Evolutionary conservation across 1,139 yeast species (phyloP), one percentile per base, ranked within the genome.

Genomic region (Pichia sp.): DNA sequence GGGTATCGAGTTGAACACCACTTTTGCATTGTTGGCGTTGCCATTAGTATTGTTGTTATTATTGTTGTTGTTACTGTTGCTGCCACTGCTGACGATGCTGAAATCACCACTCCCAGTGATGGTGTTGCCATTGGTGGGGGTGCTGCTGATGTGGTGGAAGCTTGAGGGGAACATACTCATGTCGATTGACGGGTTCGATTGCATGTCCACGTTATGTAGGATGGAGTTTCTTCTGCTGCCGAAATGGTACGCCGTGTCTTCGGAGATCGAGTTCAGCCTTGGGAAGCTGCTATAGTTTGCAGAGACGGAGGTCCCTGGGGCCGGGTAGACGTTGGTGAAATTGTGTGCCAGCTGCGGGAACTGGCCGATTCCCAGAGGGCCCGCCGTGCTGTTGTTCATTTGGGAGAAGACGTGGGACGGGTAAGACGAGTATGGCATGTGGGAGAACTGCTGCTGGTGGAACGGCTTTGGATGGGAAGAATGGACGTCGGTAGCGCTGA

Each of bases 221-320:
- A 60, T 51, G 0, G 67, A 64, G 48, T 58, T 60, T 47, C 65
- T 53, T 52, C 66, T 55, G 44, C 58, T 59, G n/a, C 58, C 41
- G 16, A 58, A 58, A 47, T 54, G 63, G 52, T 60, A 63, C 6
- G 54, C 24, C 8, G 65, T 54, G 30, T 64, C 66, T 54, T 64
- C 68, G 20, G 58, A 58, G 10, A 63, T 63, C n/a, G 66, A 60
- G 43, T 58, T 56, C 44, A 63, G 52, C 41, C 65, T 58, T 40
- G 63, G 60, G 44, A 45, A 46, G 33, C 33, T 52, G 30, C 20
- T 46, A 44, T 24, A 30, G n/a, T 16, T 33, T 16, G n/a, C 27
- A 8, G 50, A n/a, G 10, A n/a, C 14, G 16, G 43, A 7, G 8
- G 50, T 10, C 1, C 43, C 36, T 24, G 41, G 10, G 2, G 40